A percentile compares a stretch with the other conserved stretches of the same genome.
Conservation (phyloP, 257 asterid genomes). For the Fraxinus anomala region DNA sequence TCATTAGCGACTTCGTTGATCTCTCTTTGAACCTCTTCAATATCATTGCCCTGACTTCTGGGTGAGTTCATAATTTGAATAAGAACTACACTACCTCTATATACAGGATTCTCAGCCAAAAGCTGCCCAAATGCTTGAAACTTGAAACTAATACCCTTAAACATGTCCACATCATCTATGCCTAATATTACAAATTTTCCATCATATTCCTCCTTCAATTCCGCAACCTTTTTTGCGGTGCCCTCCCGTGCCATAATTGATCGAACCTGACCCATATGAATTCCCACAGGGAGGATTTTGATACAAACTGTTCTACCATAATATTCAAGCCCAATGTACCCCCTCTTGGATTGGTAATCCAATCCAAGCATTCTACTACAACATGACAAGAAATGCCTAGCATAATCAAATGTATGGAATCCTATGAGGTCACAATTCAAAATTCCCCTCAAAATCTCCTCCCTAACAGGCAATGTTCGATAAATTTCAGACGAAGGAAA, state of each 20-base stretch:
- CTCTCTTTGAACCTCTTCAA: constrained; percentile 51
- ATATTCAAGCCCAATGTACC: constrained; percentile 56
- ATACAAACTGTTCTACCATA: constrained; percentile 56
- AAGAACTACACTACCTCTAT: constrained; percentile 44
- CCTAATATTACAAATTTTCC: constrained; percentile 55
- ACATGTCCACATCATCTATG: constrained; percentile 61
- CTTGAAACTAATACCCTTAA: constrained; percentile 57
- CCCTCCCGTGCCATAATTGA: constrained; percentile 29
- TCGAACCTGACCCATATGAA: constrained; percentile 49
- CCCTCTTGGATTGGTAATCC: constrained; percentile 58
- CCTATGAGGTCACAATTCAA: constrained; percentile 64
- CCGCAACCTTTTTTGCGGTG: constrained; percentile 37
- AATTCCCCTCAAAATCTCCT: constrained; percentile 52
- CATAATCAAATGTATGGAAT: constrained; percentile 65
- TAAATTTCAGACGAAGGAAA: constrained; percentile 63
- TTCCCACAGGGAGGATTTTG: constrained; percentile 53
- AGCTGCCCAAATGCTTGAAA: constrained; percentile 50
- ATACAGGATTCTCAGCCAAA: constrained; percentile 32
- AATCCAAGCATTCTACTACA: constrained; percentile 65
- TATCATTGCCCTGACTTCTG: constrained; percentile 53
- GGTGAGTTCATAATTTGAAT: constrained; percentile 54
- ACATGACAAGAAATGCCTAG: constrained; percentile 60
- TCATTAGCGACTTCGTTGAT: constrained; percentile 33
- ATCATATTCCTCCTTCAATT: constrained; percentile 35
- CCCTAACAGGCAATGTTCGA: constrained; percentile 57